Conservation (phyloP, 2,329 filamentous ascomycete genomes). For the Colletotrichum cordylinicola region DNA sequence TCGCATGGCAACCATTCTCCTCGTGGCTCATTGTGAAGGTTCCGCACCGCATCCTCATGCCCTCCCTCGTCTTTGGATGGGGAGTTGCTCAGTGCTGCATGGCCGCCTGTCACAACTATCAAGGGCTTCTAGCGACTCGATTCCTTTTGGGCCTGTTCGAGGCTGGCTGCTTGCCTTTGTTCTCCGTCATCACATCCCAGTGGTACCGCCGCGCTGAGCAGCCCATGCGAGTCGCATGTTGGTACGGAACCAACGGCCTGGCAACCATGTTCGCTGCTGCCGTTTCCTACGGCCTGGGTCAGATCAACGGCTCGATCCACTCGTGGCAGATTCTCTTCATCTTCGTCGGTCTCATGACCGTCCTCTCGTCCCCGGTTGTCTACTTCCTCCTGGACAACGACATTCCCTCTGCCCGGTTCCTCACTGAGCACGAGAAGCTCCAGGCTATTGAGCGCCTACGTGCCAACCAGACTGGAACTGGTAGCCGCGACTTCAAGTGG, state of each 20-base stretch:
- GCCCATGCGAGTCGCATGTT: conserved; percentile 66
- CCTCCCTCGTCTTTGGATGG: conserved; percentile 50
- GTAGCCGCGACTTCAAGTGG: conserved; percentile 72
- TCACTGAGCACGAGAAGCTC: conserved; percentile 70
- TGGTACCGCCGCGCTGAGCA: conserved; percentile 62
- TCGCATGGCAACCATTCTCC: conserved; percentile 66
- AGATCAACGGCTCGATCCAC: conserved; percentile 44
- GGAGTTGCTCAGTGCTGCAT: conserved; percentile 44
- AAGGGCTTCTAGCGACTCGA: conserved; percentile 23
- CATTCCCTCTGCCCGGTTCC: conserved; percentile 56
- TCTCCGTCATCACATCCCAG: conserved; percentile 51
- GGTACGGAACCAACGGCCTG: conserved; percentile 68
- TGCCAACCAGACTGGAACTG: conserved; percentile 77
- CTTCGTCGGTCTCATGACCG: conserved; percentile 65
- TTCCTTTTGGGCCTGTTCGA: conserved; percentile 28
- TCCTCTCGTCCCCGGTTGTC: conserved; percentile 61
- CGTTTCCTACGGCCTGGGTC: conserved; percentile 62
- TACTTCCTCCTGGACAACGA: conserved; percentile 68
- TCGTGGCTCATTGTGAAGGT: conserved; percentile 66
- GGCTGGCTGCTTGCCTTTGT: conserved; percentile 44
- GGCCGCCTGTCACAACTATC: conserved; percentile 23
- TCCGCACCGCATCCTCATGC: conserved; percentile 64
- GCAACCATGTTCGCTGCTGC: conserved; percentile 63
- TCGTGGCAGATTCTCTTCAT: conserved; percentile 62
- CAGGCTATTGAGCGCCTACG: conserved; percentile 75